These are phyloP conservation scores for Fusarium dimerum DNA, from an alignment of 2,329 filamentous ascomycete species.

Conservation along the genomic window DNA sequence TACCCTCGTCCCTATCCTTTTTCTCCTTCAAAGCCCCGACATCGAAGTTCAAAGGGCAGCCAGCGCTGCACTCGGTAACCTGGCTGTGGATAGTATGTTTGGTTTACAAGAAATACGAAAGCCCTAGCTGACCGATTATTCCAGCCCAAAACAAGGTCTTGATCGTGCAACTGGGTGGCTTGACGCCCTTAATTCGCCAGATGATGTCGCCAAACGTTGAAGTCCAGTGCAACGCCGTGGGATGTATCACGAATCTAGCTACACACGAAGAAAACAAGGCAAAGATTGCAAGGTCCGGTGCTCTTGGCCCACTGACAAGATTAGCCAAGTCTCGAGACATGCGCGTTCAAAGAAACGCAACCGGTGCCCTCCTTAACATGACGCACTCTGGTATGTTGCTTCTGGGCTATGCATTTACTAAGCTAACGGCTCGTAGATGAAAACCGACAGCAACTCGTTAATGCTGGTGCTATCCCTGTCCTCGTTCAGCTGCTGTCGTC, in stretches of 20 bases:
- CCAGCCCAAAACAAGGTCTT: conserved; percentile 95
- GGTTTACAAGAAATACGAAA: neutral
- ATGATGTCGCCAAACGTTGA: conserved; percentile 99
- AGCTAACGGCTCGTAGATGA: conserved; percentile 65
- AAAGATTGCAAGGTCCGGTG: conserved; percentile 94
- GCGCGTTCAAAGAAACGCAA: conserved; percentile 97
- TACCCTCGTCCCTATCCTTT: conserved; percentile 93
- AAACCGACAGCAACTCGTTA: conserved; percentile 95
- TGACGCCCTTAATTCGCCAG: conserved; percentile 90
- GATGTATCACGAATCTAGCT: conserved; percentile 96
- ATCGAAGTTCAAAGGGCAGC: conserved; percentile 97
- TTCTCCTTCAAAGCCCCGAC: conserved; percentile 90
- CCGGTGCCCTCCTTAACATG: conserved; percentile 96
- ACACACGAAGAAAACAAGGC: conserved; percentile 99
- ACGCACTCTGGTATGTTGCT: conserved; percentile 82
- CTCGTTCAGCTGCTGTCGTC: conserved; percentile 93
- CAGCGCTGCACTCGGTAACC: conserved; percentile 91
- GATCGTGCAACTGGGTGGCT: conserved; percentile 88
- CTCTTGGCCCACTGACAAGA: conserved; percentile 84
- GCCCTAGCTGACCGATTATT: conserved; percentile 41
- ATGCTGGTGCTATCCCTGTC: conserved; percentile 95
- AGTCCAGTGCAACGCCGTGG: conserved; percentile 98
- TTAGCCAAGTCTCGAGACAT: conserved; percentile 97
- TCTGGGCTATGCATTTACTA: neutral
- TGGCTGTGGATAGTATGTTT: conserved; percentile 89